These are phyloP conservation scores for Penicillium herquei DNA, from an alignment of 495 filamentous ascomycete genomes.

Conservation along the genomic window DNA sequence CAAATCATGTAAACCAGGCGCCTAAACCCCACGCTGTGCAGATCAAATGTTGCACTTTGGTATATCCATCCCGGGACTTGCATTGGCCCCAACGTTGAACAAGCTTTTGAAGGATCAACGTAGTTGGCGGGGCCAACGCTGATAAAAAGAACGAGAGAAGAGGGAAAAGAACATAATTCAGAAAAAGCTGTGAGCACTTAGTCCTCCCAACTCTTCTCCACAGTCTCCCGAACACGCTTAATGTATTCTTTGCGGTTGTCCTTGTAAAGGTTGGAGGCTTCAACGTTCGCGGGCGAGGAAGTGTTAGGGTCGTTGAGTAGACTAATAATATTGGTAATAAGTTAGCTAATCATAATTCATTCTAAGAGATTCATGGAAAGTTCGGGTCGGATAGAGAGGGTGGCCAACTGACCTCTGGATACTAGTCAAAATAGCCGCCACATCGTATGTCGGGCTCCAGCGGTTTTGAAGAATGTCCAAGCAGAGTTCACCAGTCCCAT, in stretches of 20 bases:
- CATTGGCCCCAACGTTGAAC: constrained; percentile 6
- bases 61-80: constrained; percentile 5
- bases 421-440: constrained; percentile 93
- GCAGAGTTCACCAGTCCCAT: constrained; percentile 94
- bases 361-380: no score
- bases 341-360: constrained; percentile 7
- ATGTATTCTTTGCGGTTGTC: constrained; percentile 95
- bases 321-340: constrained; percentile 42
- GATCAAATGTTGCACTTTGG: constrained; percentile 25
- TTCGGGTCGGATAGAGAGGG: neutral
- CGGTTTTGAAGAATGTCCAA: constrained; percentile 96
- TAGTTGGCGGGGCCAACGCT: no score
- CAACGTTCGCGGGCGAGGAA: constrained; percentile 93
- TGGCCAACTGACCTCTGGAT: constrained; percentile 79
- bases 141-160: neutral
- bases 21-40: constrained; percentile 50
- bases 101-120: neutral
- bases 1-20: constrained; percentile 28
- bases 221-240: constrained; percentile 92
- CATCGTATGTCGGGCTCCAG: constrained; percentile 99
- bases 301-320: constrained; percentile 98
- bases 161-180: neutral
- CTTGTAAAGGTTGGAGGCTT: constrained; percentile 97
- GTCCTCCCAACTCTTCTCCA: constrained; percentile 99
- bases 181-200: constrained; percentile 27